Evolutionary conservation across 1,284 basidiomycete genomes (phyloP).

Genomic region (Neonothopanus nambi): DNA sequence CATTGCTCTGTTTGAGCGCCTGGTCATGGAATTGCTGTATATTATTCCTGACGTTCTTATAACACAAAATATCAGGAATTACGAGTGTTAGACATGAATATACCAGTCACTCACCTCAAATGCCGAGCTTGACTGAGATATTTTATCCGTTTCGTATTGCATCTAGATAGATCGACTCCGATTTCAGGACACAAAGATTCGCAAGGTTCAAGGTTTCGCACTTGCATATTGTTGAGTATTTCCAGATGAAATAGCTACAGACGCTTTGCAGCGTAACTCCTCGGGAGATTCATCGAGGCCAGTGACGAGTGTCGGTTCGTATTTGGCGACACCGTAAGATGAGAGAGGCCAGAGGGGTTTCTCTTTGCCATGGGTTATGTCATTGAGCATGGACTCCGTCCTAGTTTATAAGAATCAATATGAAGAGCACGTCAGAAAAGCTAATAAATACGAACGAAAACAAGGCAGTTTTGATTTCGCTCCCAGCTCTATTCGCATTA

Average conservation of each 20-base stretch:
- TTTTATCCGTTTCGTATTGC: constrained; percentile 56
- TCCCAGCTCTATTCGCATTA: constrained; percentile 6
- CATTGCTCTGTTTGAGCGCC: constrained; percentile 42
- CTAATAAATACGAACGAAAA: constrained; percentile 25
- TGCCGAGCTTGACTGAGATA: constrained; percentile 39
- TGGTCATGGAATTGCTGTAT: constrained; percentile 50
- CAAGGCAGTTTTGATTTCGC: constrained; percentile 16
- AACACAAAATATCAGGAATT: not conserved
- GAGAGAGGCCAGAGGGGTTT: constrained; percentile 84
- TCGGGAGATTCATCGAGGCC: constrained; percentile 79
- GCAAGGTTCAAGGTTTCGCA: not conserved
- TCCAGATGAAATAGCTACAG: constrained; percentile 42
- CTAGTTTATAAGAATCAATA: constrained; percentile 37
- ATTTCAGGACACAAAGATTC: too few relatives aligned
- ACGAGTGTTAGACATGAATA: not conserved
- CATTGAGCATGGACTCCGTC: constrained; percentile 56
- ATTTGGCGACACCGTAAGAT: constrained; percentile 77
- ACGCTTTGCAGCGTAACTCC: constrained; percentile 76
- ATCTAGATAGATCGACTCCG: constrained; percentile 33
- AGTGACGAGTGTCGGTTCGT: constrained; percentile 68
- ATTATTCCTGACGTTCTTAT: constrained; percentile 49
- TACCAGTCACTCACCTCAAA: constrained; percentile 20
- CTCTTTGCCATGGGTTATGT: constrained; percentile 60
- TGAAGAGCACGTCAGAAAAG: not conserved
- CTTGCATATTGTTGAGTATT: constrained; percentile 68